Conservation (phyloP, 1,284 basidiomycete genomes). For the Limonomyces culmigenus region DNA sequence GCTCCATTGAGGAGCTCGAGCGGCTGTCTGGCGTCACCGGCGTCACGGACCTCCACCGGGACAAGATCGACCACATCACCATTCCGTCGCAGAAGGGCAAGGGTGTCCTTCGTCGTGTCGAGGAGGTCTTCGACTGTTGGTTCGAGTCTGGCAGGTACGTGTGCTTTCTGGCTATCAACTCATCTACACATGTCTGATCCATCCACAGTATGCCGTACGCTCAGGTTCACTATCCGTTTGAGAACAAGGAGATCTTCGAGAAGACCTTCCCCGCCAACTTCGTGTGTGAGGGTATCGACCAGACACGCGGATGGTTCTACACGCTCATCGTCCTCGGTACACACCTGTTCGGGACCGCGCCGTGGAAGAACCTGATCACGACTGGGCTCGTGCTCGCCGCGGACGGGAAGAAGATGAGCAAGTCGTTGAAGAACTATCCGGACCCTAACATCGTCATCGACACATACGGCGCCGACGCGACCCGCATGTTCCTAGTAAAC, state of each 20-base stretch:
- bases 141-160: constrained; percentile 93
- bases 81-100: constrained; percentile 90
- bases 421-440: constrained; percentile 96
- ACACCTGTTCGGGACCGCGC: constrained; percentile 84
- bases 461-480: constrained; percentile 91
- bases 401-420: constrained; percentile 99
- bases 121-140: constrained; percentile 99
- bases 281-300: constrained; percentile 93
- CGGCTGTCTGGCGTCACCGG: constrained; percentile 72
- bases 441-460: constrained; percentile 88
- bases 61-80: constrained; percentile 91
- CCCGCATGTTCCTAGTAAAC: constrained; percentile 96
- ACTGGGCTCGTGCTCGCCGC: constrained; percentile 91
- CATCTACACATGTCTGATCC: neutral
- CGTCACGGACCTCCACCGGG: constrained; percentile 88
- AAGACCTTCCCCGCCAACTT: constrained; percentile 93
- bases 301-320: constrained; percentile 98
- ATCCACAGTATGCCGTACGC: constrained; percentile 89
- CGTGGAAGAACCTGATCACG: constrained; percentile 98
- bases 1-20: constrained; percentile 84
- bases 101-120: constrained; percentile 74
- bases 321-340: constrained; percentile 92
- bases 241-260: constrained; percentile 83
- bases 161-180: neutral
- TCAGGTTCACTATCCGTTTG: constrained; percentile 95